phyloP scores from a whole-genome alignment of 2,329 filamentous ascomycete species.

The Fusarium coicis region DNA sequence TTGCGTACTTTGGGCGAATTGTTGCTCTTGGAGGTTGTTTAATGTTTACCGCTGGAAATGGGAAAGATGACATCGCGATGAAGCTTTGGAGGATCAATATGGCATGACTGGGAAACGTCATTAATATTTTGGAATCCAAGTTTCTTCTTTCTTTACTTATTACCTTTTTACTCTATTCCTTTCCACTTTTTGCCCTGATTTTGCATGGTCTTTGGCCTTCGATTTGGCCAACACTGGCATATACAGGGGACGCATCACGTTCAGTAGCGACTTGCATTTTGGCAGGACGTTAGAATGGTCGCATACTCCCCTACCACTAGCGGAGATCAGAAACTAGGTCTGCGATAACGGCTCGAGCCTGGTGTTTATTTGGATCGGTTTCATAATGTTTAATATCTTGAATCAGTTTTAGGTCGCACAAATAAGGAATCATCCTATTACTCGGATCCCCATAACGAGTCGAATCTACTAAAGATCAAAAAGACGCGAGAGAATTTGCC shows the following conservation, averaged over 20 bases:
- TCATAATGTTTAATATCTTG: background rate
- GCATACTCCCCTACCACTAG: too few species aligned
- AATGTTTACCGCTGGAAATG: accelerated
- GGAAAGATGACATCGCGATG: background rate
- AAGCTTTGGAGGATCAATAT: background rate
- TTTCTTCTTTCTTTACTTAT: background rate
- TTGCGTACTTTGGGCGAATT: background rate
- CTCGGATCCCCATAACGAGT: background rate
- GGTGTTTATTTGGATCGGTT: background rate
- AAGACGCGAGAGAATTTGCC: accelerated
- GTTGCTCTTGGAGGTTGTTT: background rate
- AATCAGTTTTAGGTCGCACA: accelerated
- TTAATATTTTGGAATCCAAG: accelerated
- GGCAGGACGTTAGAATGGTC: too few species aligned
- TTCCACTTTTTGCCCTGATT: accelerated
- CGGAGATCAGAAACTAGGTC: background rate
- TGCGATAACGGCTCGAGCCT: accelerated
- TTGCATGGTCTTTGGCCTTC: background rate
- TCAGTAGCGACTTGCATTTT: background rate
- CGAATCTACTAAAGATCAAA: accelerated
- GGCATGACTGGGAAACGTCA: accelerated
- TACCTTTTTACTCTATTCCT: background rate
- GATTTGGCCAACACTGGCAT: background rate
- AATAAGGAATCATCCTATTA: background rate
- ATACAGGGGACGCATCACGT: background rate